Evolutionary conservation across 148 eudicot species (phyloP).

Genomic region (Nepenthes gracilis): DNA sequence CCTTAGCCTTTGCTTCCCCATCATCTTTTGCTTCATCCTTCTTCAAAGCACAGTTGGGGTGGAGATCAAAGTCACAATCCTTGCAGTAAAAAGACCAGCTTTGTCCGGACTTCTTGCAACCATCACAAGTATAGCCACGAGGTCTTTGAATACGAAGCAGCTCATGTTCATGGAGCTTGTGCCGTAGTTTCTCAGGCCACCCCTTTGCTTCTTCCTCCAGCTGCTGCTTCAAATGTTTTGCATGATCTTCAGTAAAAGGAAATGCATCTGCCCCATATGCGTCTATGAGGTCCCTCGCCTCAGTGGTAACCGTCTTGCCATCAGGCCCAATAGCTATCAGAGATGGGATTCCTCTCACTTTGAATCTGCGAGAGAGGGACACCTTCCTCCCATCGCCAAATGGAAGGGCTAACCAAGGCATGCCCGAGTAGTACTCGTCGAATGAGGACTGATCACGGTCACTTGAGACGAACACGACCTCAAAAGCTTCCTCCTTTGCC

Average conservation of each 20-base stretch:
- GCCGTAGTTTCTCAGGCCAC: constrained; percentile 20
- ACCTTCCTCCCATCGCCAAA: constrained; percentile 41
- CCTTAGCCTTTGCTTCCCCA: constrained; percentile 13
- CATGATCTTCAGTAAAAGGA: constrained; percentile 43
- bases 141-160: constrained; percentile 17
- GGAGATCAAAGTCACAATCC: constrained; percentile 1
- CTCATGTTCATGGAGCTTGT: constrained; percentile 24
- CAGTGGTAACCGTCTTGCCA: constrained; percentile 35
- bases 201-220: constrained; percentile 27
- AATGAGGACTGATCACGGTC: constrained; percentile 35
- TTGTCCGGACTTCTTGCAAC: not conserved
- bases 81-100: not conserved
- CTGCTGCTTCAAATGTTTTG: constrained; percentile 21
- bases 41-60: constrained; percentile 16
- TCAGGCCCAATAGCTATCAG: constrained; percentile 34
- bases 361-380: constrained; percentile 25
- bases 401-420: constrained; percentile 61
- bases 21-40: constrained; percentile 3
- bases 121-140: no score
- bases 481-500: constrained; percentile 34
- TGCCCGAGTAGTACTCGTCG: constrained; percentile 27
- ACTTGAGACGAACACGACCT: constrained; percentile 42
- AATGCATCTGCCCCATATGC: constrained; percentile 40
- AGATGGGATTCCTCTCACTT: constrained; percentile 34
- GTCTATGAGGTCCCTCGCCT: constrained; percentile 25